A percentile compares a stretch with the other conserved stretches of the same genome.
phyloP scores from a whole-genome alignment of 164 flowering plant genomes.

The Aristolochia californica region DNA sequence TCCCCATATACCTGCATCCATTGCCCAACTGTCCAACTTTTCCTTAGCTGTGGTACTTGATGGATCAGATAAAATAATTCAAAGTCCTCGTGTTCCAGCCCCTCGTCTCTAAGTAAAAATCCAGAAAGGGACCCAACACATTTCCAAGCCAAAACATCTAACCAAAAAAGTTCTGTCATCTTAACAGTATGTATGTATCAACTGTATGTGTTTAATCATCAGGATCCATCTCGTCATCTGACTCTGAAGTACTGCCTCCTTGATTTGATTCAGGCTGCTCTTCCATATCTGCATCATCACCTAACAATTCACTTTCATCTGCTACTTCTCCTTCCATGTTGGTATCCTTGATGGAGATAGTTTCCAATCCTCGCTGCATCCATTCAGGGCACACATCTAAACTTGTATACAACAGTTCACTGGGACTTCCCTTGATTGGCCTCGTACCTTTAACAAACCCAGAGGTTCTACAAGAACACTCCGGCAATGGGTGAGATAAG shows the following conservation, averaged over 20 bases:
- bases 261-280: slow-evolving; percentile 31
- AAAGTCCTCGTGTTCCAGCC: no score
- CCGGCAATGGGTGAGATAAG: slow-evolving; percentile 88
- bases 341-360: slow-evolving; percentile 13
- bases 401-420: slow-evolving; percentile 39
- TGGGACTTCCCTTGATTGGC: slow-evolving; percentile 23
- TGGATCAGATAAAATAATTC: no score
- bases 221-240: slow-evolving; percentile 88
- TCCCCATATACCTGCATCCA: no score
- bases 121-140: no score
- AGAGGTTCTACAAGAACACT: slow-evolving; percentile 68
- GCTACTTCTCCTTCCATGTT: slow-evolving; percentile 19
- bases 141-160: no score
- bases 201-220: slow-evolving; percentile 32
- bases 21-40: no score
- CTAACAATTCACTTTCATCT: slow-evolving; percentile 34
- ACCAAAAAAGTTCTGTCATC: no score
- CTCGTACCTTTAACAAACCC: slow-evolving; percentile 16
- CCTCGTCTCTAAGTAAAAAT: no score
- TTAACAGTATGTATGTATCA: no score
- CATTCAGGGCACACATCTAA: slow-evolving; percentile 80
- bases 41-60: no score
- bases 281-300: slow-evolving; percentile 39
- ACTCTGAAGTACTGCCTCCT: slow-evolving; percentile 25
- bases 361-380: slow-evolving; percentile 44